Percentiles rank a stretch among this genome's conserved stretches.
Conservation (phyloP, 306 rosid species). For the Aeschynomene evenia region DNA sequence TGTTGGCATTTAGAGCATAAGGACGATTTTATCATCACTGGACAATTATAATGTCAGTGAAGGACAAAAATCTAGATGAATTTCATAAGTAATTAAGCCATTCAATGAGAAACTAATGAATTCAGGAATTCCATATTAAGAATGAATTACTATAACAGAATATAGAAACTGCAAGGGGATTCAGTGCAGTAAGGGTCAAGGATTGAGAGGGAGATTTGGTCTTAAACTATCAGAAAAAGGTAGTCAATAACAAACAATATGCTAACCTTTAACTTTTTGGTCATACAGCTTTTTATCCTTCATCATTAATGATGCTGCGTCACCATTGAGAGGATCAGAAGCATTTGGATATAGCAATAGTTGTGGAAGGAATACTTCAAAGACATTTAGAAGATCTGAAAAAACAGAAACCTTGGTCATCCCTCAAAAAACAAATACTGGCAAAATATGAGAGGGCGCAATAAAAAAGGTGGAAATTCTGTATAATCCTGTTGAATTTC, state of each 20-base stretch:
- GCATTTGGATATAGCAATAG: conserved; percentile 96
- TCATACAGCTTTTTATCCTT: conserved; percentile 79
- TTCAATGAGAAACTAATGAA: neutral
- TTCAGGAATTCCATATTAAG: neutral
- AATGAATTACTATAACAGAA: neutral
- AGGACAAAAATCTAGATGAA: conserved; percentile 18
- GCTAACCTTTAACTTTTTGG: conserved; percentile 89
- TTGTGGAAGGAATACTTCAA: conserved; percentile 98
- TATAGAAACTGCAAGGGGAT: neutral
- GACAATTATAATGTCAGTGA: neutral
- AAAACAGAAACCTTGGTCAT: conserved; percentile 33
- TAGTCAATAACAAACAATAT: neutral
- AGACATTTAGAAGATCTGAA: conserved; percentile 90
- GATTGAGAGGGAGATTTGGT: neutral
- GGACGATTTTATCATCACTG: neutral
- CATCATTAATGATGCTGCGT: conserved; percentile 96
- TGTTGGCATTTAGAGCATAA: neutral
- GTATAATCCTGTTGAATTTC: neutral
- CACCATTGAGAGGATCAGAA: conserved; percentile 94
- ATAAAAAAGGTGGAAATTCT: conserved; percentile 2
- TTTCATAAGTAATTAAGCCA: conserved; percentile 24
- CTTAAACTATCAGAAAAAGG: neutral
- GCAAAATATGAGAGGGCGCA: conserved; percentile 2
- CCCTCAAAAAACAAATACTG: conserved; percentile 2
- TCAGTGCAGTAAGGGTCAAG: neutral